Evolutionary conservation across 2,329 filamentous ascomycete species (phyloP), one percentile per base, ranked within the genome.

Genomic region (Fusarium subtropicale): DNA sequence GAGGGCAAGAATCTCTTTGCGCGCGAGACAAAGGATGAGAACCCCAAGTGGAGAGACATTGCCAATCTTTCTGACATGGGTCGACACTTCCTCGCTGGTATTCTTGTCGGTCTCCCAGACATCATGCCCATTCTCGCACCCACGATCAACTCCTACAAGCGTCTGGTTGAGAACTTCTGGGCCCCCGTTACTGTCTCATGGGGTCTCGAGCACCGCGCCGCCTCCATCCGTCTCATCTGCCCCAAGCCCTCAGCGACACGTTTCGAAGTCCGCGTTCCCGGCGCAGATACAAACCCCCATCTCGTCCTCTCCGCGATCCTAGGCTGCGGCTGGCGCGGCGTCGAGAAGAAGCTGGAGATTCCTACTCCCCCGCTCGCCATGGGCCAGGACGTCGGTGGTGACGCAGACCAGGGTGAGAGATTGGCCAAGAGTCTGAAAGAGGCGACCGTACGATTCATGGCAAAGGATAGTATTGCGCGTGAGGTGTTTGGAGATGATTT

Each of bases 151-250:
- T 97, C 93, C 66, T 99, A 99, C 85, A 99, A 99, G 82, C 91
- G 96, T 5, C 87, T 99, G 1, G 96, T 99, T 4, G 96, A 99
- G 83, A 98, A 98, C 82, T 98, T 97, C 81, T 99, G 96, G 96
- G 96, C 96, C 0, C 96, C 96, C 0, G 96, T 99, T 8, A 97
- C 95, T 0, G 96, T 98, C 0, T 97, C 93, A 0, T 99, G 96
- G 96, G 96, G 96, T 1, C 83, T 97, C 7, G 96, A 98, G 80
- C 95, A 99, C 79, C 92, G 96, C 65, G 94, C 94, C 7, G 95
- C 96, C 1, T 97, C 92, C 0, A 91, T 99, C 70, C 88, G 96
- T 20, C 81, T 99, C 34, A 97, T 99, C 71, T 89, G 93, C 0
- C 95, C 95, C 34, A 95, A 93, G 70, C 85, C 93, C 0, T 93